Evolutionary conservation across 768 basidiomycete genomes (phyloP), one percentile per base, ranked within the genome.

Genomic region (Boletus vermiculosoides): DNA sequence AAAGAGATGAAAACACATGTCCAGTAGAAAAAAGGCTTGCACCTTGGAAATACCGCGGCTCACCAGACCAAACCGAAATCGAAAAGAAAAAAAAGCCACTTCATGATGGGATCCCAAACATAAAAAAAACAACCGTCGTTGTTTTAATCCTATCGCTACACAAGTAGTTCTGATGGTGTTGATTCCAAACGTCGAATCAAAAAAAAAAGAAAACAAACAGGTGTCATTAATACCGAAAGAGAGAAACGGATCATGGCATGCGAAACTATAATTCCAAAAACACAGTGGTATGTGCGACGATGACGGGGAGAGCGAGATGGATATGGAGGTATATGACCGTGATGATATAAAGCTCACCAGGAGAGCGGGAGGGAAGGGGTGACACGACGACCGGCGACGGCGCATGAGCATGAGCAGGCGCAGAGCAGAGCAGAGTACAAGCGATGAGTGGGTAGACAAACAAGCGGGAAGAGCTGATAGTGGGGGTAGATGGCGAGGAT

Each of bases 111-210:
- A 8, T 13, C 23, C 20, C 28, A 25, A 40, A 34, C 18, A 18
- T n/a, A 8, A 28, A 16, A 3, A 40, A 42, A 50, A 46, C 46
- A 15, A 47, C n/a, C 46, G 13, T 47, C 18, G 20, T 39, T 11
- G 56, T 45, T 28, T 50, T 23, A 47, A 58, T 63, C 62, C 56
- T 62, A 62, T 62, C 51, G 62, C 60, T 62, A 63, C 62, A 63
- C 39, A 30, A 36, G 48, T 50, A 39, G 25, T 20, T 50, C 25
- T 39, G 39, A 34, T 42, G 40, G 40, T 28, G 30, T 12, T 12
- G 53, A 54, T 54, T 54, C 53, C 54, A 34, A 23, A 52, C 40
- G 16, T 36, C 23, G 40, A 52, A 33, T 55, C 36, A 42, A 37
- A 20, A 34, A 34, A 33, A 33, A 33, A 20, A 13, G 31, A 37